Conservation (phyloP, 2,329 filamentous ascomycete genomes). For the Cadophora gregata region DNA sequence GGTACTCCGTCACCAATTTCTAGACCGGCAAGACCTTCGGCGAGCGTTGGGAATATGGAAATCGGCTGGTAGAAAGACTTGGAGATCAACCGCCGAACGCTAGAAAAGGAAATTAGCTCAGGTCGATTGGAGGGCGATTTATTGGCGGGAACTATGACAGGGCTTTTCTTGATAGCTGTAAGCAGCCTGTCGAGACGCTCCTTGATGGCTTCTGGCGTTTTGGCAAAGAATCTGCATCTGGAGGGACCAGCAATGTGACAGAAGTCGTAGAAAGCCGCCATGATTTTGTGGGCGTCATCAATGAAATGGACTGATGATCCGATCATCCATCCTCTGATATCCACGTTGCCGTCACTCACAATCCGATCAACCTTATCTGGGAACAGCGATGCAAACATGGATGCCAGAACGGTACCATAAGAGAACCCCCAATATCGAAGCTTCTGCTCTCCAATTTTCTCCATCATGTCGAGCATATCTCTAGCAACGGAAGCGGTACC, state of each 20-base stretch:
- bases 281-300: conserved; percentile 39
- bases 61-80: conserved; percentile 4
- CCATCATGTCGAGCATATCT: conserved; percentile 28
- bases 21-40: neutral
- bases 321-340: conserved; percentile 38
- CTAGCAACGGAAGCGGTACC: conserved; percentile 24
- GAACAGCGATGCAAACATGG: neutral
- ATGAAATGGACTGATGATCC: conserved; percentile 51
- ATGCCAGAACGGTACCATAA: conserved; percentile 1
- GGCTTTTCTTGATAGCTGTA: neutral
- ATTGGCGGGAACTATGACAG: conserved; percentile 1
- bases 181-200: neutral
- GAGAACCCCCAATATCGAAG: neutral
- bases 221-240: conserved; percentile 34
- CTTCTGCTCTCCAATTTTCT: neutral
- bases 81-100: neutral
- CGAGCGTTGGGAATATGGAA: neutral
- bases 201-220: conserved; percentile 30
- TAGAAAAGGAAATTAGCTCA: conserved; percentile 7
- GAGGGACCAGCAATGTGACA: conserved; percentile 44
- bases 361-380: neutral
- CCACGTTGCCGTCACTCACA: conserved; percentile 29
- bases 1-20: neutral
- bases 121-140: neutral
- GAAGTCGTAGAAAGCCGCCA: conserved; percentile 38